phyloP scores from a whole-genome alignment of 2,329 filamentous ascomycete genomes.

The Aspergillus alliaceus region DNA sequence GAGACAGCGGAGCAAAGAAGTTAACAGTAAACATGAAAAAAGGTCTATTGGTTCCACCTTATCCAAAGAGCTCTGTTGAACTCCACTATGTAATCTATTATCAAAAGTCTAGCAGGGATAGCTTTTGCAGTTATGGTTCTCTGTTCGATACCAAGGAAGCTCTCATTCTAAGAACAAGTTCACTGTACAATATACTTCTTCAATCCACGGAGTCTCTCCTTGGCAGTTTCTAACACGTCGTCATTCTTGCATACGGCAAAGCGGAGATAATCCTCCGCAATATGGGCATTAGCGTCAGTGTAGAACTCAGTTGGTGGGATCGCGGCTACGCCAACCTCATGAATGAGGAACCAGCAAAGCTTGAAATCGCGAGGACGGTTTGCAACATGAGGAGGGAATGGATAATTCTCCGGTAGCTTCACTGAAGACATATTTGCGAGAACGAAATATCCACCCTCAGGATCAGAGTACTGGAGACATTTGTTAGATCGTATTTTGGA shows the following conservation, averaged over 20 bases:
- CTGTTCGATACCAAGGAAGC: slow-evolving; percentile 1
- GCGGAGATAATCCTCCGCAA: slow-evolving; percentile 89
- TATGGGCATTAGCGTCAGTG: slow-evolving; percentile 75
- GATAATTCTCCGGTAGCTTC: slow-evolving; percentile 76
- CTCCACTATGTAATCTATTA: not conserved
- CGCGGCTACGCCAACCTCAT: slow-evolving; percentile 90
- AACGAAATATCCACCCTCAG: slow-evolving; percentile 96
- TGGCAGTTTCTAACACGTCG: slow-evolving; percentile 75
- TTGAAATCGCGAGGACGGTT: slow-evolving; percentile 88
- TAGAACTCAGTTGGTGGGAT: slow-evolving; percentile 98
- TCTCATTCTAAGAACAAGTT: slow-evolving; percentile 9
- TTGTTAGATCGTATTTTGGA: slow-evolving; percentile 3
- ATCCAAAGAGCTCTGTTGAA: not conserved
- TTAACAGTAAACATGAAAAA: not conserved
- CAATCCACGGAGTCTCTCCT: slow-evolving; percentile 70
- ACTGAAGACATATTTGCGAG: slow-evolving; percentile 91
- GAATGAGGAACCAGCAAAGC: slow-evolving; percentile 94
- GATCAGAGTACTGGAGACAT: slow-evolving; percentile 68
- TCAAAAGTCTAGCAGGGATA: not conserved
- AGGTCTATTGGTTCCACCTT: not conserved
- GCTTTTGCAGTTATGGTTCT: not conserved
- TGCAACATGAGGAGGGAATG: slow-evolving; percentile 86
- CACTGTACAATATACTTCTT: slow-evolving; percentile 64
- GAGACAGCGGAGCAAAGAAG: not conserved
- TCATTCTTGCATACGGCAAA: slow-evolving; percentile 98